A percentile compares a stretch with the other conserved stretches of the same genome.
These are phyloP conservation scores for Tieghemostelium lacteum DNA, from an alignment of 78 protist genomes.

Conservation along the genomic window DNA sequence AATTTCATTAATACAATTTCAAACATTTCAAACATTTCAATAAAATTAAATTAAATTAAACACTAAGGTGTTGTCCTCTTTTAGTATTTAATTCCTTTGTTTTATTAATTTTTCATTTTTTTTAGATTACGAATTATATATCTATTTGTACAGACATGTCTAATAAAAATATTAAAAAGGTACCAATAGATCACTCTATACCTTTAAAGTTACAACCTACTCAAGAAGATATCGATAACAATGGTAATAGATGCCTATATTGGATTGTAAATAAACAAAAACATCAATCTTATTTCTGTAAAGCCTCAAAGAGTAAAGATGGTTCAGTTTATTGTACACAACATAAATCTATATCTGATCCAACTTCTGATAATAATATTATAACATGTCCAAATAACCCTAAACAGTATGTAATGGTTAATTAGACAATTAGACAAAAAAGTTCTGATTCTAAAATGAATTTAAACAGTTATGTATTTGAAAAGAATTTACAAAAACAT, in stretches of 20 bases:
- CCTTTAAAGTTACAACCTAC: conserved; percentile 52
- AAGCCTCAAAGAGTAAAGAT: neutral
- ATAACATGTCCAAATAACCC: conserved; percentile 45
- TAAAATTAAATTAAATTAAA: too few species aligned
- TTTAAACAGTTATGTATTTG: conserved; percentile 27
- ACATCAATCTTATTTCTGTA: conserved; percentile 58
- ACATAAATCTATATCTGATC: conserved; percentile 22
- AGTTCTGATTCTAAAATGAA: too few species aligned
- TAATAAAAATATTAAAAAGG: conserved; percentile 11
- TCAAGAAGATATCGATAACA: conserved; percentile 32
- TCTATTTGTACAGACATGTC: too few species aligned
- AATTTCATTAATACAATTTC: too few species aligned
- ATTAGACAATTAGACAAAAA: too few species aligned
- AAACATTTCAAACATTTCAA: too few species aligned
- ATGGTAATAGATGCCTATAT: too few species aligned
- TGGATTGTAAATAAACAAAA: conserved; percentile 54
- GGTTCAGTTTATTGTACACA: conserved; percentile 41
- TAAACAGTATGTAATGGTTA: conserved; percentile 37
- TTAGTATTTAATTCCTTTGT: too few species aligned
- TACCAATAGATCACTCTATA: conserved; percentile 26
- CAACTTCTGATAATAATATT: neutral
- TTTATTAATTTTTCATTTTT: too few species aligned
- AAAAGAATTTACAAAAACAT: conserved; percentile 48
- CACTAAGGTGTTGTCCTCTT: too few species aligned
- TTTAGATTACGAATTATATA: too few species aligned